Evolutionary conservation across 805 yeast species (phyloP).

Genomic region (Candida glaebosa): DNA sequence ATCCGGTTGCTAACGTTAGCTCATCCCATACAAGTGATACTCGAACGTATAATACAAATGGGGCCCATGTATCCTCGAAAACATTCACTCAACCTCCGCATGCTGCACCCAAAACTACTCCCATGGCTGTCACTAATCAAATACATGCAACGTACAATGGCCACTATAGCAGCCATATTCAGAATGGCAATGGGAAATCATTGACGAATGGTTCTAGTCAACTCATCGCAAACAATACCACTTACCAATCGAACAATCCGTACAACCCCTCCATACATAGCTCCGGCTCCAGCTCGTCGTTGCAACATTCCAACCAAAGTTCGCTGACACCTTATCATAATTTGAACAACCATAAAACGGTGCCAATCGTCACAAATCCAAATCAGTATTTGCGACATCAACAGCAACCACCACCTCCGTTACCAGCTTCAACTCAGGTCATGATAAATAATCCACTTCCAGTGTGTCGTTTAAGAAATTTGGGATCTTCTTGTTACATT

Average conservation of each 20-base stretch:
- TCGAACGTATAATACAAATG: neutral
- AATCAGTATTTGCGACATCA: neutral
- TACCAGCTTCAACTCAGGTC: neutral
- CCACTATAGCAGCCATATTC: neutral
- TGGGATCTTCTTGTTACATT: slow-evolving; percentile 74
- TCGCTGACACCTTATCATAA: neutral
- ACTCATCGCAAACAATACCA: neutral
- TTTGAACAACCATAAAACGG: neutral
- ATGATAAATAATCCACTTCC: neutral
- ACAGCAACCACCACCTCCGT: slow-evolving; percentile 4
- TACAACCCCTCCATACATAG: neutral
- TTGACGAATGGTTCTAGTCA: neutral
- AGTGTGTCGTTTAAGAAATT: slow-evolving; percentile 61
- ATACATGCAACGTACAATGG: neutral
- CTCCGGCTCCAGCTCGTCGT: neutral
- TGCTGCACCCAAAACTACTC: neutral
- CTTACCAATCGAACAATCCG: neutral
- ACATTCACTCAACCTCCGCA: neutral
- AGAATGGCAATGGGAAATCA: neutral
- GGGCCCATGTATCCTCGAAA: neutral
- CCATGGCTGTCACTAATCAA: neutral
- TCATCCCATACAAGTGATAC: neutral
- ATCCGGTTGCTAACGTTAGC: neutral
- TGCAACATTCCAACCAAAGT: neutral
- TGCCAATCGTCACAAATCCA: neutral